These are phyloP conservation scores for Phaeophleospora eucalypticola DNA, from an alignment of 2,329 filamentous ascomycete species.

Conservation along the genomic window DNA sequence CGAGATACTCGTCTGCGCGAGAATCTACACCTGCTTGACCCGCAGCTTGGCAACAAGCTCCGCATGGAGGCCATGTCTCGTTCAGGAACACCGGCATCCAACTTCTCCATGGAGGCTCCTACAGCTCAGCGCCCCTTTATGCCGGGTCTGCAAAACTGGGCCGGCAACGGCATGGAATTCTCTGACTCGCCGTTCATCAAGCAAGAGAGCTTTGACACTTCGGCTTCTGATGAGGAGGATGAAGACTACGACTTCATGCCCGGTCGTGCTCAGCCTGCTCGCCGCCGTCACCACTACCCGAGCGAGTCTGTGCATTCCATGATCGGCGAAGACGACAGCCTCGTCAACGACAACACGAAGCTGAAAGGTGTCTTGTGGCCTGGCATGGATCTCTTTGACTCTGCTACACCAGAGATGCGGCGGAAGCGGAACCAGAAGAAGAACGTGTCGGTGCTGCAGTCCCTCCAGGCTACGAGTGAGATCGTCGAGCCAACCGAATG, in stretches of 20 bases:
- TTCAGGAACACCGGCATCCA: conserved; percentile 23
- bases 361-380: conserved; percentile 72
- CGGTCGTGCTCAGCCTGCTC: background rate
- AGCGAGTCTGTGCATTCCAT: conserved; percentile 16
- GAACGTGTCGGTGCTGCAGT: conserved; percentile 63
- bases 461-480: conserved; percentile 62
- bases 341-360: conserved; percentile 38
- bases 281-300: conserved; percentile 7
- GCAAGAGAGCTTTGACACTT: conserved; percentile 25
- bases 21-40: conserved; percentile 28
- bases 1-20: conserved; percentile 21
- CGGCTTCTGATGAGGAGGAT: conserved; percentile 19
- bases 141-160: conserved; percentile 38
- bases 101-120: conserved; percentile 14
- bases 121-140: conserved; percentile 27
- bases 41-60: conserved; percentile 27
- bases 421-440: conserved; percentile 76
- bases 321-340: conserved; percentile 28
- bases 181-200: conserved; percentile 21
- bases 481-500: conserved; percentile 61
- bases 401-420: conserved; percentile 68
- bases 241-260: conserved; percentile 19
- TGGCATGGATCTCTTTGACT: conserved; percentile 78
- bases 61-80: conserved; percentile 26
- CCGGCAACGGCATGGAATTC: conserved; percentile 15